phyloP scores from a whole-genome alignment of 371 early-diverging fungal species.

The Rhizopus microsporus region DNA sequence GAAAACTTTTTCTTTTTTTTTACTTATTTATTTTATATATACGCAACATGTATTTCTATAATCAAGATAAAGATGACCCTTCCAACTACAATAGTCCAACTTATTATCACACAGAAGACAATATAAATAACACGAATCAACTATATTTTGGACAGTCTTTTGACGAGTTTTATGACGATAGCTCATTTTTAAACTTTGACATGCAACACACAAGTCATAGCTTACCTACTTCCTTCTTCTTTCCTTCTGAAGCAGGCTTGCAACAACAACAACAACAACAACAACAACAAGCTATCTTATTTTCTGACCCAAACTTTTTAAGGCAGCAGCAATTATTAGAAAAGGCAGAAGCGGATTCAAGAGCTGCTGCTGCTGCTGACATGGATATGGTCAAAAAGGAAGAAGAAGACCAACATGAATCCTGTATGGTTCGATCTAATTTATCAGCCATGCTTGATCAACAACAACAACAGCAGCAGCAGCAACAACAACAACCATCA shows the following conservation, averaged over 20 bases:
- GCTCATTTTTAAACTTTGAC: conserved; percentile 18
- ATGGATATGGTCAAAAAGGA: conserved; percentile 9
- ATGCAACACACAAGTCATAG: conserved; percentile 12
- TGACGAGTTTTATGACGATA: conserved; percentile 16
- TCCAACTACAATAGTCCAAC: neutral
- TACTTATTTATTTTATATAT: neutral
- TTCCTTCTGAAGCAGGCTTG: neutral
- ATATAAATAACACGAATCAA: conserved; percentile 2
- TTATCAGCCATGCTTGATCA: conserved; percentile 27
- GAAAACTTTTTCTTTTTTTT: neutral
- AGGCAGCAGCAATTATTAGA: conserved; percentile 28
- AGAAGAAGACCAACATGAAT: neutral
- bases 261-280: neutral
- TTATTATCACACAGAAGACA: neutral
- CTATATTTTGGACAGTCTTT: conserved; percentile 18
- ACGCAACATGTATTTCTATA: conserved; percentile 15
- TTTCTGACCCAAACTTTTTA: conserved; percentile 32
- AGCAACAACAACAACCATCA: conserved; percentile 6
- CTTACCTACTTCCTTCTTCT: conserved; percentile 10
- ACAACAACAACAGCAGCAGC: neutral
- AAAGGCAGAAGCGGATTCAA: conserved; percentile 12
- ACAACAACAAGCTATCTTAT: conserved; percentile 24
- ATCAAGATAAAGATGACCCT: conserved; percentile 19
- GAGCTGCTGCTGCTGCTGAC: conserved; percentile 14
- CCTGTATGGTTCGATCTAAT: conserved; percentile 7